Evolutionary conservation across 345 rosid genomes (phyloP).

Genomic region (Eucalyptus caleyi): DNA sequence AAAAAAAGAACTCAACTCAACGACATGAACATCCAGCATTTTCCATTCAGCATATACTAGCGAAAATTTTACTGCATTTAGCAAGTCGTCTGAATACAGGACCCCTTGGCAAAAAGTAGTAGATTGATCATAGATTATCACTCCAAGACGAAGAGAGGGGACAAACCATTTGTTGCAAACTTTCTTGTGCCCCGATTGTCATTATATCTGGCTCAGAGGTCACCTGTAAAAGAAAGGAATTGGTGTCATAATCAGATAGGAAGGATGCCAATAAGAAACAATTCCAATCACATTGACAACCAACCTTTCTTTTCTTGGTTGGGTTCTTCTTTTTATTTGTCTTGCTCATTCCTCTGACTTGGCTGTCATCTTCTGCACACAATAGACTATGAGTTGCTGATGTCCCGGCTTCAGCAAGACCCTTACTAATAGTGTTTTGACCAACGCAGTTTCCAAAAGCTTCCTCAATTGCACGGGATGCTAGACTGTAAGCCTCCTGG

Average conservation of each 20-base stretch:
- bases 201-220: constrained; percentile 29
- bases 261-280: neutral
- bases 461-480: constrained; percentile 27
- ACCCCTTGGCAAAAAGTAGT: neutral
- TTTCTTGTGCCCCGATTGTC: constrained; percentile 25
- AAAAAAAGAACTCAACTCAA: neutral
- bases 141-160: neutral
- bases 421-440: constrained; percentile 28
- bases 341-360: constrained; percentile 20
- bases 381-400: constrained; percentile 24
- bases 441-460: constrained; percentile 23
- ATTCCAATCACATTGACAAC: neutral
- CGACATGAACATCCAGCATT: neutral
- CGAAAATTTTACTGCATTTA: neutral
- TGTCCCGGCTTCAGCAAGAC: constrained; percentile 24
- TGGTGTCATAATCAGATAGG: neutral
- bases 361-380: constrained; percentile 36
- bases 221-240: constrained; percentile 14
- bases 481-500: constrained; percentile 34
- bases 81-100: neutral
- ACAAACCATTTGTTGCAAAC: constrained; percentile 57
- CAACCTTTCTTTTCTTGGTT: constrained; percentile 45
- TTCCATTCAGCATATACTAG: neutral
- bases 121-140: neutral
- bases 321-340: constrained; percentile 43